Percentiles rank a stretch among this genome's conserved stretches.
phyloP scores from a whole-genome alignment of 257 asterid genomes.

The Scutellaria galericulata region DNA sequence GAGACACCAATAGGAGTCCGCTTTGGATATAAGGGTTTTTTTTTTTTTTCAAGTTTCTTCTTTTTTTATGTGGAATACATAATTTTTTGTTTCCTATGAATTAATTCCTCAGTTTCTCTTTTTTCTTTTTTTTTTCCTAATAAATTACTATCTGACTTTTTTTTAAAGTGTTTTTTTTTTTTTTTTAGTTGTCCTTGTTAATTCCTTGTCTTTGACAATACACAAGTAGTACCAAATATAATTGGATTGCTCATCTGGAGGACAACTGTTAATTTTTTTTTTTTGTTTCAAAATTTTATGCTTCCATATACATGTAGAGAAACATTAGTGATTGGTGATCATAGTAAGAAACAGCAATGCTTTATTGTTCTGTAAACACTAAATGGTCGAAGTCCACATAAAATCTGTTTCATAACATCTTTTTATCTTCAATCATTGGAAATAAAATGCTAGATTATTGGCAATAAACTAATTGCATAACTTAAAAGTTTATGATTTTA shows the following conservation, averaged over 20 bases:
- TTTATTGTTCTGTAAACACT: background rate
- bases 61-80: no score
- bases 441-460: background rate
- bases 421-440: background rate
- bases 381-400: background rate
- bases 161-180: background rate
- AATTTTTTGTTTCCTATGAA: no score
- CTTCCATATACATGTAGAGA: background rate
- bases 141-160: background rate
- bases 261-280: background rate
- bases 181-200: background rate
- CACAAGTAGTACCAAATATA: background rate
- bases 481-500: background rate
- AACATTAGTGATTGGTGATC: no score
- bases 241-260: background rate
- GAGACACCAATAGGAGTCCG: no score
- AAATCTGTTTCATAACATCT: background rate
- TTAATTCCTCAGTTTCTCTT: no score
- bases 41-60: no score
- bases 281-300: background rate
- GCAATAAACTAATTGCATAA: background rate
- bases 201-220: background rate
- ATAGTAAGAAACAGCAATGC: background rate
- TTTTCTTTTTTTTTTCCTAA: no score
- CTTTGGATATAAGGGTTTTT: no score